Conservation (phyloP, 179 eudicot genomes). For the Vitellaria paradoxa region DNA sequence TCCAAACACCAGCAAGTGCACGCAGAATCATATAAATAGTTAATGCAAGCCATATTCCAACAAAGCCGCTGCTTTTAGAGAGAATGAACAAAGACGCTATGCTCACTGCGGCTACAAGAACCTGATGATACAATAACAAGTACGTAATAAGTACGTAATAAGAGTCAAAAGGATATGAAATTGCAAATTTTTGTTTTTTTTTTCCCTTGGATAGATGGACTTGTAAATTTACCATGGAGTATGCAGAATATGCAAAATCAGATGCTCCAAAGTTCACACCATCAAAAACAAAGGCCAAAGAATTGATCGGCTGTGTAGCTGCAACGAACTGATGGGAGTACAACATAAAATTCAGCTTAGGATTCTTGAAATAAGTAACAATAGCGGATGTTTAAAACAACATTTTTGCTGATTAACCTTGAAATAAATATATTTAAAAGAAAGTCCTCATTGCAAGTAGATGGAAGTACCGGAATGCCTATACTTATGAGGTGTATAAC, state of each 20-base stretch:
- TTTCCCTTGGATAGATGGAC: no score
- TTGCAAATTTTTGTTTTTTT: no score
- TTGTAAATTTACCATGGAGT: slow-evolving; percentile 68
- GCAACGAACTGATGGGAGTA: slow-evolving; percentile 67
- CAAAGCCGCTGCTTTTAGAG: slow-evolving; percentile 56
- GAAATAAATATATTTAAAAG: not conserved
- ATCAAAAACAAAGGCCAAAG: slow-evolving; percentile 84
- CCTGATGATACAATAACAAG: slow-evolving; percentile 35
- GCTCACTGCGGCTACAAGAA: slow-evolving; percentile 61
- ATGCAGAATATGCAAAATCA: slow-evolving; percentile 94
- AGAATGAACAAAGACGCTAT: slow-evolving; percentile 58
- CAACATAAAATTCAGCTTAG: not conserved
- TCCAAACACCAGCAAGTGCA: slow-evolving; percentile 81
- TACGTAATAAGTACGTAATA: not conserved
- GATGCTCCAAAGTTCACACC: slow-evolving; percentile 96
- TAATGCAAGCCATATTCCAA: slow-evolving; percentile 91
- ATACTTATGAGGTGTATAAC: slow-evolving; percentile 60
- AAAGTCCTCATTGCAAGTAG: not conserved
- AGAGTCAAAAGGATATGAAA: not conserved
- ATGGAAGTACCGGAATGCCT: slow-evolving; percentile 74
- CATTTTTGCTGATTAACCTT: no score
- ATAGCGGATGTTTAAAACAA: no score
- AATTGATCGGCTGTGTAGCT: slow-evolving; percentile 88
- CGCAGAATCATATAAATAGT: slow-evolving; percentile 90
- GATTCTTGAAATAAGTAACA: not conserved